These are phyloP conservation scores for Oryza officinalis DNA, from an alignment of 176 grass and related monocot species.

Conservation along the genomic window DNA sequence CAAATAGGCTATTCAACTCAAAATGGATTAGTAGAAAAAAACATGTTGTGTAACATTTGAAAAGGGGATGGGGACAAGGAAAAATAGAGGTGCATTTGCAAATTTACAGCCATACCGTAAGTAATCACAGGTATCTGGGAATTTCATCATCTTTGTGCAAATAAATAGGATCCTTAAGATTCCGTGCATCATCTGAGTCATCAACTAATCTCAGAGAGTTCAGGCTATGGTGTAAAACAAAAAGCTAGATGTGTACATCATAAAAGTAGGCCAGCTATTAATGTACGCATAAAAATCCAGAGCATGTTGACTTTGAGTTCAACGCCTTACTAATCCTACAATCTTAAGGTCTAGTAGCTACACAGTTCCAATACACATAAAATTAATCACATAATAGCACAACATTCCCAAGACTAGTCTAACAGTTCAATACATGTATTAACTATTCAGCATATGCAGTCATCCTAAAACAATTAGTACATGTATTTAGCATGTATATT, in stretches of 20 bases:
- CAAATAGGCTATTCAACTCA: neutral
- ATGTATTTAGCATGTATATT: no score
- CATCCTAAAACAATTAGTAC: neutral
- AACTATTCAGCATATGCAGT: neutral
- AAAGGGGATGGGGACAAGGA: neutral
- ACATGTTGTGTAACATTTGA: neutral
- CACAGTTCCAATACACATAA: neutral
- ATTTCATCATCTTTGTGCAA: conserved; percentile 3
- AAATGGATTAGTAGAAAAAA: neutral
- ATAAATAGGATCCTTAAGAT: neutral
- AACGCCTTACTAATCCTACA: neutral
- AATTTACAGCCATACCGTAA: neutral
- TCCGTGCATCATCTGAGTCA: conserved; percentile 11
- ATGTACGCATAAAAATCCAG: neutral
- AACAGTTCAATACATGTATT: neutral
- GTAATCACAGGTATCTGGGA: conserved; percentile 6
- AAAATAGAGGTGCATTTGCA: neutral
- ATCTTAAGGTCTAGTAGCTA: neutral
- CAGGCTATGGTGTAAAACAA: neutral
- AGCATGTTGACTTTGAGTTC: neutral
- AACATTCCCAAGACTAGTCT: neutral
- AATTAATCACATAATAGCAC: neutral
- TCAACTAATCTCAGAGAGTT: neutral
- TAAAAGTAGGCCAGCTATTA: neutral
- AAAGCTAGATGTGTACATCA: neutral